Conservation (phyloP, 2,329 filamentous ascomycete species). For the Pseudogymnoascus sp. region DNA sequence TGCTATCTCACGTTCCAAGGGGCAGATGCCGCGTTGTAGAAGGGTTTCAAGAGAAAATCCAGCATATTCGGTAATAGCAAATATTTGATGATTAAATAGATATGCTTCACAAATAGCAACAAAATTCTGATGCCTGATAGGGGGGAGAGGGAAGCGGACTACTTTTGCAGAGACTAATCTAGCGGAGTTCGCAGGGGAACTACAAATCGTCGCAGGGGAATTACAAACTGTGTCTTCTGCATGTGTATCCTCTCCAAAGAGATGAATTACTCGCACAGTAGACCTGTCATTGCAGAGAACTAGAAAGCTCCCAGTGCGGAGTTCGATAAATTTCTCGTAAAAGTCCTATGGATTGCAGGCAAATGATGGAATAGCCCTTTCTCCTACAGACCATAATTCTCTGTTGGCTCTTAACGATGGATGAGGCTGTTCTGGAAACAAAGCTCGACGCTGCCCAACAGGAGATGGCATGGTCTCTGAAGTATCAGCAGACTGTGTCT, state of each 20-base stretch:
- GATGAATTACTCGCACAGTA: background rate
- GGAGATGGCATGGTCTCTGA: too few species aligned
- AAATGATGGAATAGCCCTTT: slow-evolving; percentile 9
- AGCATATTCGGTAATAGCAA: slow-evolving; percentile 2
- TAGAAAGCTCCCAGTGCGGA: background rate
- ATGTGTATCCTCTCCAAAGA: background rate
- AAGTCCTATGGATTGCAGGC: slow-evolving; percentile 9
- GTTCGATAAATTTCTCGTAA: slow-evolving; percentile 8
- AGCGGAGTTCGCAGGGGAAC: too few species aligned
- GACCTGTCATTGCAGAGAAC: background rate
- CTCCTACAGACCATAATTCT: background rate
- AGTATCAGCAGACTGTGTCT: too few species aligned
- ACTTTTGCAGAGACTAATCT: too few species aligned
- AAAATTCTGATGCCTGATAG: slow-evolving; percentile 8
- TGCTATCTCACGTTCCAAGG: slow-evolving; percentile 5
- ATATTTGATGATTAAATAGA: background rate
- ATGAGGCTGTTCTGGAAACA: too few species aligned
- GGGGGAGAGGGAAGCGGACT: background rate
- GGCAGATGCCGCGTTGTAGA: background rate
- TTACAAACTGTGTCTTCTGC: background rate
- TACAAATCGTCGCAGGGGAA: background rate
- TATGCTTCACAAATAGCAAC: slow-evolving; percentile 1
- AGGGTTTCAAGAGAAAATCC: background rate
- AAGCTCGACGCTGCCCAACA: too few species aligned
- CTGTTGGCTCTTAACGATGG: too few species aligned